Evolutionary conservation across 108 stramenopile species (phyloP).

Genomic region (Aurantiochytrium sp.): DNA sequence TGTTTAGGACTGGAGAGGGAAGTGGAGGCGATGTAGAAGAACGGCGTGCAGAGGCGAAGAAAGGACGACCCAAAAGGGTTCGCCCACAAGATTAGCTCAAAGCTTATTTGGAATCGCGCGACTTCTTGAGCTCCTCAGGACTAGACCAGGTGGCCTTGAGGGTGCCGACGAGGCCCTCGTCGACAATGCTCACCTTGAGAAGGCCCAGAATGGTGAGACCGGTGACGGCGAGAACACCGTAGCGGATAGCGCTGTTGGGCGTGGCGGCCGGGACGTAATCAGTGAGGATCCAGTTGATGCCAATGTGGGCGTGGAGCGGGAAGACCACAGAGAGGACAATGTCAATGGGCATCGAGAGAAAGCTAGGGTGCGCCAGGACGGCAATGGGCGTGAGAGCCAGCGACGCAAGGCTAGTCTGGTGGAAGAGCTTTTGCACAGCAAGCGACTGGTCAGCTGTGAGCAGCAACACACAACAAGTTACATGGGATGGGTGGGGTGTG

Average conservation of each 20-base stretch:
- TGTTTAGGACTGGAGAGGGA: background rate
- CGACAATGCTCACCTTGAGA: background rate
- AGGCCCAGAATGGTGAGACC: background rate
- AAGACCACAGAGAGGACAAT: background rate
- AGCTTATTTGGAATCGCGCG: background rate
- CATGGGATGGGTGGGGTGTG: background rate
- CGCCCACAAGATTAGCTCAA: background rate
- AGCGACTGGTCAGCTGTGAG: background rate
- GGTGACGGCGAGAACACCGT: background rate
- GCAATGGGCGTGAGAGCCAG: background rate
- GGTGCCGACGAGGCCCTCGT: background rate
- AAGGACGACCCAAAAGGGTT: background rate
- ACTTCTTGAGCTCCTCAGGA: background rate
- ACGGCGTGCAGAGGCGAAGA: background rate
- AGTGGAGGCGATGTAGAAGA: background rate
- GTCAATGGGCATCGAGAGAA: background rate
- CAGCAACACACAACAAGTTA: background rate
- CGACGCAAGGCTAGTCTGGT: background rate
- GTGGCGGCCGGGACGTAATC: background rate
- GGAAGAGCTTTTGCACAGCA: background rate
- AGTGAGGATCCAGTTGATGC: conserved; percentile 15
- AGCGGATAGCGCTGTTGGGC: background rate
- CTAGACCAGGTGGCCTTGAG: conserved; percentile 2
- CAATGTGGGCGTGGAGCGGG: conserved; percentile 16
- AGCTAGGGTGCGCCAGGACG: background rate